Evolutionary conservation across 1,139 yeast species (phyloP).

Genomic region (Hyphopichia burtonii): DNA sequence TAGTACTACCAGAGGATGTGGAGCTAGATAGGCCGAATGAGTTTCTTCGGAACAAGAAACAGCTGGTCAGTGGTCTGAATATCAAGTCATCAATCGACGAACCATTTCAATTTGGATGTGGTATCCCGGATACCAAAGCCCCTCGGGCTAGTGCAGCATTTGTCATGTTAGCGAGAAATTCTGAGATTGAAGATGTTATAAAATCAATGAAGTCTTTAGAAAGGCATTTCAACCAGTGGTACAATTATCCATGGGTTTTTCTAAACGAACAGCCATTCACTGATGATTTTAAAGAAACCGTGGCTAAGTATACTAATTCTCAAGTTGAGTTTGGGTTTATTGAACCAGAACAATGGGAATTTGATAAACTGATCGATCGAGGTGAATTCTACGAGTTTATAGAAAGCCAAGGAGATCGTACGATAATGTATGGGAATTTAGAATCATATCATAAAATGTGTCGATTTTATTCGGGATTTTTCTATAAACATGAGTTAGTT

Average conservation of each 20-base stretch:
- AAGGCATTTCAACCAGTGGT: slow-evolving; percentile 88
- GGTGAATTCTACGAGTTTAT: slow-evolving; percentile 52
- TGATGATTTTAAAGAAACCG: slow-evolving; percentile 55
- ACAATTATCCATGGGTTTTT: slow-evolving; percentile 84
- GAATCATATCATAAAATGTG: slow-evolving; percentile 74
- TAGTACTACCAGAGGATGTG: background rate
- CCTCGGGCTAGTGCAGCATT: slow-evolving; percentile 71
- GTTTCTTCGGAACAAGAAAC: slow-evolving; percentile 7
- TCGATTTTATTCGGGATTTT: slow-evolving; percentile 72
- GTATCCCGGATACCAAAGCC: slow-evolving; percentile 29
- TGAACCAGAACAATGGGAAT: slow-evolving; percentile 66
- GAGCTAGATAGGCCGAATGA: background rate
- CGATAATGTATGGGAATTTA: slow-evolving; percentile 76
- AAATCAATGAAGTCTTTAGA: slow-evolving; percentile 72
- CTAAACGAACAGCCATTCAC: slow-evolving; percentile 75
- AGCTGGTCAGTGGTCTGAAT: slow-evolving; percentile 26
- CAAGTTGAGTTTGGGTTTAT: slow-evolving; percentile 69
- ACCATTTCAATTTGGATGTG: slow-evolving; percentile 56
- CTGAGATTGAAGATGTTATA: slow-evolving; percentile 68
- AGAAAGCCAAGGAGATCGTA: slow-evolving; percentile 74
- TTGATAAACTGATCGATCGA: slow-evolving; percentile 27
- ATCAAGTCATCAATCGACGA: slow-evolving; percentile 32
- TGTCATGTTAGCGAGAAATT: slow-evolving; percentile 78
- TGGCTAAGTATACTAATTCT: slow-evolving; percentile 51
- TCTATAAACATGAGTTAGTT: slow-evolving; percentile 73